Evolutionary conservation across 2,329 filamentous ascomycete species (phyloP).

Genomic region (Fusarium tjaetaba): DNA sequence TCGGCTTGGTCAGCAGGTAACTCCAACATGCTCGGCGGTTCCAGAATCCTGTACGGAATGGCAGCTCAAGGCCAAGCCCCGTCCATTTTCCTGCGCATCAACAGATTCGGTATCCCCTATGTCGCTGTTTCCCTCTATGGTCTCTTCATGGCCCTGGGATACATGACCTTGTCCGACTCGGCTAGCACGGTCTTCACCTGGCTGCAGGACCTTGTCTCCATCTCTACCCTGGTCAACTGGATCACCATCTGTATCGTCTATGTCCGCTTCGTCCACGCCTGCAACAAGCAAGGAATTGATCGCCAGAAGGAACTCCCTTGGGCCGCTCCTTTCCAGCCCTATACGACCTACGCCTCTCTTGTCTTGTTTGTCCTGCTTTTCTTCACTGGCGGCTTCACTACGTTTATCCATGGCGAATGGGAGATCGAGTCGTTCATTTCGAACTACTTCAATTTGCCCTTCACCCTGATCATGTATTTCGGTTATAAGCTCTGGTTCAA

Average conservation of each 20-base stretch:
- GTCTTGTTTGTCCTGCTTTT: background rate
- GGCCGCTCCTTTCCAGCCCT: background rate
- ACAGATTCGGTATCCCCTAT: slow-evolving; percentile 8
- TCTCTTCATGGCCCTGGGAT: slow-evolving; percentile 1
- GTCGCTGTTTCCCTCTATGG: background rate
- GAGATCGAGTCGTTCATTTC: background rate
- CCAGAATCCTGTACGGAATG: background rate
- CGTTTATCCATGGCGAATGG: background rate
- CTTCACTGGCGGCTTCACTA: background rate
- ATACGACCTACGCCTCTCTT: background rate
- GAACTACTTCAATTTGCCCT: slow-evolving; percentile 3
- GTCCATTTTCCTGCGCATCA: background rate
- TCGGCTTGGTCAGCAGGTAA: slow-evolving; percentile 2
- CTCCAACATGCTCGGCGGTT: background rate
- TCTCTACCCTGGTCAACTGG: slow-evolving; percentile 2
- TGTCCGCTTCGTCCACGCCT: background rate
- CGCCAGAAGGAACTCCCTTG: slow-evolving; percentile 8
- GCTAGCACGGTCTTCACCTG: slow-evolving; percentile 5
- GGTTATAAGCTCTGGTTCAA: slow-evolving; percentile 2
- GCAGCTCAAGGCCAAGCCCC: background rate
- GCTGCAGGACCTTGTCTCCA: slow-evolving; percentile 3
- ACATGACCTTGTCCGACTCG: background rate
- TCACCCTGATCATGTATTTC: background rate
- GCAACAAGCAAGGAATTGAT: background rate
- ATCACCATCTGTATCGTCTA: background rate